A percentile compares a stretch with the other conserved stretches of the same genome.
These are phyloP conservation scores for Saraca asoca DNA, from an alignment of 331 rosid genomes.

Conservation along the genomic window DNA sequence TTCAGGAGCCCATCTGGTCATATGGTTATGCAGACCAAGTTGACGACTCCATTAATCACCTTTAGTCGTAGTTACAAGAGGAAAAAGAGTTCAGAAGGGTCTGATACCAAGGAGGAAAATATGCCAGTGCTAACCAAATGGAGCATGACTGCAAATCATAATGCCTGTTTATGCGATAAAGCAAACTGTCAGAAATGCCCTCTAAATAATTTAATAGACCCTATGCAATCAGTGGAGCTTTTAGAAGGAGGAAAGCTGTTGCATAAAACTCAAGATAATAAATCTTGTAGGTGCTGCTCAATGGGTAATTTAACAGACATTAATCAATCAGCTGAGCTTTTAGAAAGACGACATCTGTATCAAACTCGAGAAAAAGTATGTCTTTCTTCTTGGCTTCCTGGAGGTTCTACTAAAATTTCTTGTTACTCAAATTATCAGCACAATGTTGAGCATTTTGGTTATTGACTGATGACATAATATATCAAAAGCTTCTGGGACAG, in stretches of 20 bases:
- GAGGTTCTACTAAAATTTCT: constrained; percentile 30
- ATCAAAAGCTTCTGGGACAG: background rate
- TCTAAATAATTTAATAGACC: constrained; percentile 38
- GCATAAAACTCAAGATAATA: constrained; percentile 31
- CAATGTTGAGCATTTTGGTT: background rate
- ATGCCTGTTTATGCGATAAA: constrained; percentile 32
- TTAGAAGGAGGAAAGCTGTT: constrained; percentile 26
- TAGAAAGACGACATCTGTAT: constrained; percentile 24
- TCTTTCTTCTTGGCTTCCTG: constrained; percentile 23
- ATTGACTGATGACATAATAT: background rate
- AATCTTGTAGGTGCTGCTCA: constrained; percentile 39
- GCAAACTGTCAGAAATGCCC: constrained; percentile 41
- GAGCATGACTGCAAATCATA: constrained; percentile 44
- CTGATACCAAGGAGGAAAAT: constrained; percentile 35
- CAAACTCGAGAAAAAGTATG: constrained; percentile 49
- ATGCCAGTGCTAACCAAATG: constrained; percentile 41
- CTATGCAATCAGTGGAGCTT: constrained; percentile 44
- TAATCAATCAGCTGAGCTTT: constrained; percentile 48
- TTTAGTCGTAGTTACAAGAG: constrained; percentile 54
- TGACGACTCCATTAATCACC: constrained; percentile 45
- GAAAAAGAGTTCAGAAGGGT: constrained; percentile 43
- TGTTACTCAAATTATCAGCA: constrained; percentile 1
- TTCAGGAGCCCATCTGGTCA: constrained; percentile 29
- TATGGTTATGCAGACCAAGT: constrained; percentile 30
- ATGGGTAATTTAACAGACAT: constrained; percentile 38